Base-by-base conservation (phyloP, 2,329 filamentous ascomycete genomes). In the Colletotrichum sp. region DNA sequence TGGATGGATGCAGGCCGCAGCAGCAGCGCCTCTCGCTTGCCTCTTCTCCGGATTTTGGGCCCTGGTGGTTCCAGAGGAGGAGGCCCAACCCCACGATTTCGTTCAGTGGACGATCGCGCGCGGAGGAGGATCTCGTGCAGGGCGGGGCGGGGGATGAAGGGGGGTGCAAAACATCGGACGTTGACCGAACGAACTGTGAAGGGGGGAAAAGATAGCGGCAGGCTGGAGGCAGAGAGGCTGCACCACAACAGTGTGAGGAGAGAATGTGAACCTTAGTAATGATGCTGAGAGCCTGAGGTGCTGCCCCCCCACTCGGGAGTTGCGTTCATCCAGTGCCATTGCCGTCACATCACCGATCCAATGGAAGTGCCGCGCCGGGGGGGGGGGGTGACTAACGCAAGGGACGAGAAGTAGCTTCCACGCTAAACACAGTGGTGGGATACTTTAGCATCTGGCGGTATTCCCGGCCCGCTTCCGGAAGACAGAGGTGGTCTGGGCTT, bases 1-100 rank as follows among this genome's bases (percentile, higher is more conserved):
- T 30, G 34, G 44, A 66, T 26, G 36, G 63, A 36, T 57, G 32
- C 49, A 44, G 36, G 36, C 36, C 16, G 36, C 36, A 1, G 39
- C 39, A 34, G 16, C 36, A 55, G 66, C 16, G 49, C 49, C 62
- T 71, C 52, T 59, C 62, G 36, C 57, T 70, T 70, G 34, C 16
- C 28, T 28, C 44, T 71, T 57, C 68, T 75, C 68, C 72, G 68
- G 72, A 71, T 24, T 71, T 52, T 62, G 68, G 57, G 44, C 64
- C 73, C 44, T 64, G 44, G 70, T 65, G 70, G 44, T 52, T 52
- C 44, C 44, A 52, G 44, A 52, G 10, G 57, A 26, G 16, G 7
- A 55, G 12, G 64, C 30, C 65, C 32, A 69, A 72, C 73, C 73
- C 73, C 70, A 69, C 73, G 73, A 76, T 76, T 76, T 65, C 44